Base-by-base conservation (phyloP, 2,329 filamentous ascomycete species). In the Neopestalotiopsis sp. region DNA sequence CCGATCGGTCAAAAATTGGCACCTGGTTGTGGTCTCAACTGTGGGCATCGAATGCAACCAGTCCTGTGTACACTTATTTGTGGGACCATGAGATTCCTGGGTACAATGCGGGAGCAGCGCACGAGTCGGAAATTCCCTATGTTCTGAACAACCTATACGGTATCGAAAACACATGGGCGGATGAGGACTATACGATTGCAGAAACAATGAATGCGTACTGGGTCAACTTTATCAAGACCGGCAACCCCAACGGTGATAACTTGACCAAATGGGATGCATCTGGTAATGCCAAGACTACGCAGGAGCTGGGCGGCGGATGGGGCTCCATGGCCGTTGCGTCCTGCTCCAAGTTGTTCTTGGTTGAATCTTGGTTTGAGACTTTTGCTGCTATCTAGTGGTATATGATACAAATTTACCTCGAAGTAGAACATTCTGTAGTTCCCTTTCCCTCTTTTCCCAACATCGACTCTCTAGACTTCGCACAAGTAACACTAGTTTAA, bases 111-210 rank as follows among this genome's bases (percentile, higher is more conserved):
- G 76, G 76, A 5, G 75, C 75, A 4, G 77, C 76, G 68, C 76
- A 78, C 65, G 75, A 74, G 49, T 72, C 73, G 5, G 76, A 78
- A 70, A 71, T 80, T 24, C 76, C 74, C 69, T 79, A 79, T 28
- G 74, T 74, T 7, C 73, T 80, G 34, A 77, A 78, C 71, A 79
- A 77, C 65, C 72, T 79, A 13, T 71, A 69, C 20, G 45, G 28
- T 2, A 65, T 17, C 12, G 69, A 69, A n/a, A 68, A 74, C 14
- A 73, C 72, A 9, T 80, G 77, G 74, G 69, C 68, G 17, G 57
- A 69, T 0, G 66, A 69, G 4, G 77, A 79, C 62, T 78, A 75
- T 66, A 68, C 59, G 7, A 74, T 80, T 57, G 72, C 75, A 34
- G 38, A 65, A 4, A 68, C 64, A 34, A 77, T 77, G 65, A 68